These are phyloP conservation scores for Nannizziopsis arthrosporioides DNA, from an alignment of 2,329 filamentous ascomycete species.

Conservation along the genomic window DNA sequence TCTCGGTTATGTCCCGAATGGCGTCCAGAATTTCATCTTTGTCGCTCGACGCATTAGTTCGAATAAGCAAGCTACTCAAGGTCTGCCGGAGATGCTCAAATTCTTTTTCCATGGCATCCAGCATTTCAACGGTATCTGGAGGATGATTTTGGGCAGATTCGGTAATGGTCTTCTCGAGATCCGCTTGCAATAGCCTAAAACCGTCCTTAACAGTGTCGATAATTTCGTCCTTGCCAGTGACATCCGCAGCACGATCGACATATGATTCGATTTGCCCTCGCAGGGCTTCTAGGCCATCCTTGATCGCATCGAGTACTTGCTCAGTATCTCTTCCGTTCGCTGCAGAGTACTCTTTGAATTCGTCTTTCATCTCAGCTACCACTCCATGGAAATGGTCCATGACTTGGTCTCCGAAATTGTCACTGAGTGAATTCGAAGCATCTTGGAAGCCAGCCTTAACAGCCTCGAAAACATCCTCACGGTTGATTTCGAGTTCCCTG, in stretches of 20 bases:
- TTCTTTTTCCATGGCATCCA: slow-evolving; percentile 66
- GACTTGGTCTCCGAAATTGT: slow-evolving; percentile 45
- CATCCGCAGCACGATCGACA: slow-evolving; percentile 58
- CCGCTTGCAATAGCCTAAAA: slow-evolving; percentile 48
- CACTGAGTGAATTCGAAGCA: slow-evolving; percentile 40
- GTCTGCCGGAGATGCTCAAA: slow-evolving; percentile 71
- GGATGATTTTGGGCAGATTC: slow-evolving; percentile 27
- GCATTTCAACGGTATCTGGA: slow-evolving; percentile 54
- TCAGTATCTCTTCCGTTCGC: slow-evolving; percentile 73
- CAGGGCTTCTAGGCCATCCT: slow-evolving; percentile 73
- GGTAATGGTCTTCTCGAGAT: slow-evolving; percentile 43
- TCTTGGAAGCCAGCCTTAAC: slow-evolving; percentile 47
- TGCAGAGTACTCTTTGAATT: slow-evolving; percentile 67
- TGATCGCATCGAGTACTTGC: slow-evolving; percentile 76
- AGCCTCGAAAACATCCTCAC: slow-evolving; percentile 46
- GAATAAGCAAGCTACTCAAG: slow-evolving; percentile 58
- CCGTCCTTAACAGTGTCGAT: slow-evolving; percentile 49
- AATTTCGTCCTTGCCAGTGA: slow-evolving; percentile 57
- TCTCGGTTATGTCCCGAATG: slow-evolving; percentile 40
- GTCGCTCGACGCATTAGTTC: slow-evolving; percentile 43
- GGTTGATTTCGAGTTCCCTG: slow-evolving; percentile 50
- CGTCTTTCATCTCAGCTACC: slow-evolving; percentile 49
- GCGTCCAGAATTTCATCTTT: slow-evolving; percentile 53
- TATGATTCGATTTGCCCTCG: slow-evolving; percentile 71
- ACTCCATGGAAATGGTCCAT: slow-evolving; percentile 46